phyloP scores from a whole-genome alignment of 345 rosid species.

The Salix arbutifolia region DNA sequence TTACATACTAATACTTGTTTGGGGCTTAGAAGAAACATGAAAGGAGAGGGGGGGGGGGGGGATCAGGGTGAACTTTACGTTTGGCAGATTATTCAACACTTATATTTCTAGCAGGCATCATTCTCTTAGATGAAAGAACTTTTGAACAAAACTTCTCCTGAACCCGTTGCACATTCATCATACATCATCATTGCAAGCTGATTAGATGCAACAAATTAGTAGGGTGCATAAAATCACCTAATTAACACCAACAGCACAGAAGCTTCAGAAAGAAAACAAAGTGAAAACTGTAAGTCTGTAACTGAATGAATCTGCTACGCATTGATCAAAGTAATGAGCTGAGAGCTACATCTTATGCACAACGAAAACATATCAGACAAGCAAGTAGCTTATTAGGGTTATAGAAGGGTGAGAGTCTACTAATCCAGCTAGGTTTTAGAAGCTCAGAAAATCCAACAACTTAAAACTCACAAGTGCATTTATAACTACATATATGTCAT shows the following conservation, averaged over 20 bases:
- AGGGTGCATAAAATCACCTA: background rate
- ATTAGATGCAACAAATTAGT: conserved; percentile 22
- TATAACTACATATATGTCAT: background rate
- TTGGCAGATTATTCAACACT: conserved; percentile 6
- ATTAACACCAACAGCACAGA: background rate
- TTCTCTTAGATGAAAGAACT: conserved; percentile 8
- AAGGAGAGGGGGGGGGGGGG: too few relatives aligned
- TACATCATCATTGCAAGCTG: conserved; percentile 47
- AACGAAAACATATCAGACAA: background rate
- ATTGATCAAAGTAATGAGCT: background rate
- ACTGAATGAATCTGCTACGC: conserved; percentile 7
- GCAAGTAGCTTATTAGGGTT: background rate
- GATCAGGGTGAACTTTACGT: background rate
- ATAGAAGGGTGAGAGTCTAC: conserved; percentile 1
- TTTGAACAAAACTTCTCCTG: conserved; percentile 9
- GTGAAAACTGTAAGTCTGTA: background rate
- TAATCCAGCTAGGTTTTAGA: conserved; percentile 19
- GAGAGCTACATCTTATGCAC: conserved; percentile 1
- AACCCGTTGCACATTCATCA: conserved; percentile 31
- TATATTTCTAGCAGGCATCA: conserved; percentile 5
- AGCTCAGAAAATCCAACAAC: conserved; percentile 21
- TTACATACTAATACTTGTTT: background rate
- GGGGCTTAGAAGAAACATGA: background rate
- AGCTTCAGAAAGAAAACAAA: background rate
- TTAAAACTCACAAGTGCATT: too few relatives aligned